Base-by-base conservation (phyloP, 768 basidiomycete species). In the Mycena maculata region DNA sequence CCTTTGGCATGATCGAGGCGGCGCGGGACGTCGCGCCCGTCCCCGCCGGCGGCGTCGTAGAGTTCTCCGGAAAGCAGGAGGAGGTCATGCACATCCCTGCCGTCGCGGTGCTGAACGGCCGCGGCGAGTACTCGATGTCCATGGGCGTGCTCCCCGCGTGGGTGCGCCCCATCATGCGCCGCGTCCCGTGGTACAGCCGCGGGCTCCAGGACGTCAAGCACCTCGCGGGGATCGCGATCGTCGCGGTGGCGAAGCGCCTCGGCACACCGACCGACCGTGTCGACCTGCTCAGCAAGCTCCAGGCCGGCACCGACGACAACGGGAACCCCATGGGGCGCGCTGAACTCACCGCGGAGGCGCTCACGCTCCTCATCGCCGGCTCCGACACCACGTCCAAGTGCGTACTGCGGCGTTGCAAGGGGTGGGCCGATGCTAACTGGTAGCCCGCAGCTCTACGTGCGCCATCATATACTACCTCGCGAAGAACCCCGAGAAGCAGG, bases 371-470 rank as follows among this genome's bases (percentile, higher is more conserved):
- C 20, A 95, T 96, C 69, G 94, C 94, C 8, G 95, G 95, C 1
- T 92, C 91, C 4, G 95, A 98, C 73, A 98, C 95, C 1, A 97
- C 96, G 0, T 95, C 95, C 49, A 98, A 97, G 93, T 94, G 71
- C 66, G 90, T 74, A 18, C n/a, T 45, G 39, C 41, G 22, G 16
- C 4, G 31, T 28, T 27, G 45, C 36, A 10, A 16, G 44, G n/a
- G n/a, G n/a, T 55, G 27, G 39, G 16, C 16, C 16, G 44, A 52
- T 20, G 23, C 30, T 60, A 16, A 53, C 27, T 36, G 33, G 38
- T 22, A 64, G 9, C 25, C 61, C 31, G 2, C 64, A 95, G 93
- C 81, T 95, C 94, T 20, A 93, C 93, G 6, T 95, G 94, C 71
- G 95, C 94, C 13, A 95, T 96, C 74, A 85, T 93, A 18, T 91